Evolutionary conservation across 2,329 filamentous ascomycete species (phyloP).

Genomic region (Aspergillus sp.): DNA sequence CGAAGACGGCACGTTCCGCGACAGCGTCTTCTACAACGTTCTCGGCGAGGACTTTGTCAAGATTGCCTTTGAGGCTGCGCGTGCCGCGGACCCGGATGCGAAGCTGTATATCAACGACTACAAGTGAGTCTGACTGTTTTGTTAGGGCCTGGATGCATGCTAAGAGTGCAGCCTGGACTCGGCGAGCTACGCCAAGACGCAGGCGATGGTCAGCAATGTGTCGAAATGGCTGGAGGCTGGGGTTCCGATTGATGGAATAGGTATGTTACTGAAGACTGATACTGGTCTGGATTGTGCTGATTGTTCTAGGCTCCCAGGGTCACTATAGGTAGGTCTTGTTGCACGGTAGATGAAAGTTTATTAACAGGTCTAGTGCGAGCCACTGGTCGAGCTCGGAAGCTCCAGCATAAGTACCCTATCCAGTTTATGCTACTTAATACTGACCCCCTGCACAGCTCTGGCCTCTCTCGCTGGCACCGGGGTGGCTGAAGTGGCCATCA

Average conservation of each 20-base stretch:
- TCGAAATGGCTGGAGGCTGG: slow-evolving; percentile 63
- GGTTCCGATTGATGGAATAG: slow-evolving; percentile 65
- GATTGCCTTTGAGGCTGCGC: slow-evolving; percentile 69
- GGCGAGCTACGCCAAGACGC: slow-evolving; percentile 59
- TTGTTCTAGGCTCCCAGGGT: slow-evolving; percentile 51
- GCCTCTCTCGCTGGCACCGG: slow-evolving; percentile 53
- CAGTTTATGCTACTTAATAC: not conserved
- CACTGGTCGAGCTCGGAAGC: slow-evolving; percentile 14
- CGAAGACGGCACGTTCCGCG: slow-evolving; percentile 60
- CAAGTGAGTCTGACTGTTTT: slow-evolving; percentile 34
- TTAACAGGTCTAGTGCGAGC: slow-evolving; percentile 30
- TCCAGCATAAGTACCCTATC: slow-evolving; percentile 14
- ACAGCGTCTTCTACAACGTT: slow-evolving; percentile 65
- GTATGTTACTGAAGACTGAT: slow-evolving; percentile 26
- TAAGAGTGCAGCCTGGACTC: slow-evolving; percentile 59
- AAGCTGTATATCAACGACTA: slow-evolving; percentile 76
- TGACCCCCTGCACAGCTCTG: slow-evolving; percentile 47
- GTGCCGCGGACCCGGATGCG: slow-evolving; percentile 63
- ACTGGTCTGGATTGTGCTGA: slow-evolving; percentile 4
- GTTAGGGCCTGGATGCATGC: not conserved
- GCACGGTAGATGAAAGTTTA: too few relatives aligned
- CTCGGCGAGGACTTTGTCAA: slow-evolving; percentile 69
- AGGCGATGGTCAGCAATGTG: slow-evolving; percentile 58
- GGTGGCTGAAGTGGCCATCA: slow-evolving; percentile 61
- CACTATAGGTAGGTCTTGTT: slow-evolving; percentile 43